Evolutionary conservation across 1,284 basidiomycete genomes (phyloP).

Genomic region (Takashimella koratensis): DNA sequence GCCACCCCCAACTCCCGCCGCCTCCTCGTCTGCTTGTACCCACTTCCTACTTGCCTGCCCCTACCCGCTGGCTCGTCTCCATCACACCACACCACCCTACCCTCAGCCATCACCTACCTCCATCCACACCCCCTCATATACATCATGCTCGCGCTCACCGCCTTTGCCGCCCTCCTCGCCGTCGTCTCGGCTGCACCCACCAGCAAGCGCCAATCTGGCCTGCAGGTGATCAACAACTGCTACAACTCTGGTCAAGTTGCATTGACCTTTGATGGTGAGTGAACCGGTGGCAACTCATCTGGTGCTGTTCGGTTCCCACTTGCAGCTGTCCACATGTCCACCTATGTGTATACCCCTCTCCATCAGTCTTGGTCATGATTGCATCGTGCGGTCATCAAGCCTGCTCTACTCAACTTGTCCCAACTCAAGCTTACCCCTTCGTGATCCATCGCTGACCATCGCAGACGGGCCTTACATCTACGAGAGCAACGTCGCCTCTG

Average conservation of each 20-base stretch:
- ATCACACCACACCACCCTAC: background rate
- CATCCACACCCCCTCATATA: background rate
- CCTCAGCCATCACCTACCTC: background rate
- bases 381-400: too few relatives aligned
- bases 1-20: too few relatives aligned
- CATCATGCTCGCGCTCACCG: conserved; percentile 13
- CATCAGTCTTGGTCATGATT: too few relatives aligned
- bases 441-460: background rate
- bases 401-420: background rate
- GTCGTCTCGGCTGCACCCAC: conserved; percentile 9
- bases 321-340: too few relatives aligned
- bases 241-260: conserved; percentile 42
- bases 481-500: conserved; percentile 50
- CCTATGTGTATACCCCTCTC: too few relatives aligned
- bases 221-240: conserved; percentile 40
- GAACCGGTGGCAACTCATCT: too few relatives aligned
- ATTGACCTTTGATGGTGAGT: conserved; percentile 55
- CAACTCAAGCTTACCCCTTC: background rate
- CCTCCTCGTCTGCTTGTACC: too few relatives aligned
- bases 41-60: too few relatives aligned
- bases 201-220: conserved; percentile 11
- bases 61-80: background rate
- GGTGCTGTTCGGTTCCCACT: too few relatives aligned
- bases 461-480: conserved; percentile 54
- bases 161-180: conserved; percentile 13